Percentiles rank a stretch among this genome's conserved stretches.
These are phyloP conservation scores for Lathyrus oleraceus DNA, from an alignment of 306 rosid genomes.

Conservation along the genomic window DNA sequence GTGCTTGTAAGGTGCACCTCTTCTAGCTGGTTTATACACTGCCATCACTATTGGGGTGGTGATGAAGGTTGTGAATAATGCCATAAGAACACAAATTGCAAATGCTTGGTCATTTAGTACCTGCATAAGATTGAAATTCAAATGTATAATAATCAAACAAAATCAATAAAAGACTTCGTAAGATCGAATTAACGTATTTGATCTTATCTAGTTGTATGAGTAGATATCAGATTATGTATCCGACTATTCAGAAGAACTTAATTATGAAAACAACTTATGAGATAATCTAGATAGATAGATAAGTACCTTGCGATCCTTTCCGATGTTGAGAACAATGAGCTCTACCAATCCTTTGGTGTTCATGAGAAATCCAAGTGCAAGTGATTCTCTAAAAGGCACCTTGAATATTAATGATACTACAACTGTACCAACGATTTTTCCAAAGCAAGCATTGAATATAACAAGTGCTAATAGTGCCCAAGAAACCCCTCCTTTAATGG, in stretches of 20 bases:
- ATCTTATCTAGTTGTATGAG: too few relatives aligned
- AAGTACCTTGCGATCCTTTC: conserved; percentile 72
- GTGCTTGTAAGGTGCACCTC: conserved; percentile 68
- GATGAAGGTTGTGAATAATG: conserved; percentile 72
- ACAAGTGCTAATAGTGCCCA: conserved; percentile 64
- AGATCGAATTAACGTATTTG: neutral
- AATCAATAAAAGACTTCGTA: neutral
- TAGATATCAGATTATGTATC: too few relatives aligned
- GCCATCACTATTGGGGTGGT: conserved; percentile 74
- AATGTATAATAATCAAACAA: neutral
- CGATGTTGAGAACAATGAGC: conserved; percentile 81
- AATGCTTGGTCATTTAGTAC: conserved; percentile 73
- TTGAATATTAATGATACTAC: conserved; percentile 39
- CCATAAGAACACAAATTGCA: conserved; percentile 73
- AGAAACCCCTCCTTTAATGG: conserved; percentile 61
- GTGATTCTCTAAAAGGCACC: conserved; percentile 58
- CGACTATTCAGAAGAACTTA: too few relatives aligned
- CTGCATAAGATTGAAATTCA: conserved; percentile 31
- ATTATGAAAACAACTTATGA: neutral
- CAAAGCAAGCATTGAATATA: conserved; percentile 65
- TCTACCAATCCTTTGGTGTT: conserved; percentile 80
- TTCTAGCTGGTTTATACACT: conserved; percentile 64
- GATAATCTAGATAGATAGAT: neutral
- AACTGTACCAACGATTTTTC: conserved; percentile 65
- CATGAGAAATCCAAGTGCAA: conserved; percentile 77